Base-by-base conservation (phyloP, 345 rosid species). In the Camelina neglecta region DNA sequence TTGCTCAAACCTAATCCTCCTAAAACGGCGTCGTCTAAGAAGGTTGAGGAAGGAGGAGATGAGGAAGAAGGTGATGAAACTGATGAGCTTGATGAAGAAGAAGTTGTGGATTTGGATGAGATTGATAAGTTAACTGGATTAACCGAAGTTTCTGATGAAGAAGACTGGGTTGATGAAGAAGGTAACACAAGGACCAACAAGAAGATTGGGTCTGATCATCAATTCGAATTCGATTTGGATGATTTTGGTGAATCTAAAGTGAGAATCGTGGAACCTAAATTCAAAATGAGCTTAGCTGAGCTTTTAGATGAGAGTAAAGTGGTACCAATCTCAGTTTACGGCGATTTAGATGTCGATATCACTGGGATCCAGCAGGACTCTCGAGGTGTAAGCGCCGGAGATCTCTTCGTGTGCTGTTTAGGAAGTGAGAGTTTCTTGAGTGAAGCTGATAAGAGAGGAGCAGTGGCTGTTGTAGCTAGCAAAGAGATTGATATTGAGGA, bases 381-480 rank as follows among this genome's bases (percentile, higher is more conserved):
- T 3, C 82, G 96, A 36, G 76, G 87, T 15, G 96, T 94, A n/a
- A 86, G 76, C 65, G 85, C 92, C 23, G 97, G 98, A 49, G 97
- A 92, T 85, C 83, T 94, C 81, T 92, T 90, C 56, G 95, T 92
- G 1, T 94, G 98, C 56, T 88, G 96, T 65, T 84, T 88, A 5
- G 97, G 92, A 74, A 85, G 72, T 76, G 86, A 71, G 59, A 84
- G 83, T 78, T 86, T 74, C 75, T 77, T 94, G 81, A 90, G 87
- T 36, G 98, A 94, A 86, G 97, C 97, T 55, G 96, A 92, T 67
- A 94, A 92, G 83, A 90, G 98, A 86, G 97, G 97, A 72, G 97
- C 96, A 6, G 95, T 90, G 80, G 96, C 97, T 0, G 93, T 94
- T 56, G 97, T 92, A 13, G 95, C 98, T 48, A 91, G 96, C 73